Conservation (phyloP, 768 basidiomycete species). For the Hortiboletus campestris region DNA sequence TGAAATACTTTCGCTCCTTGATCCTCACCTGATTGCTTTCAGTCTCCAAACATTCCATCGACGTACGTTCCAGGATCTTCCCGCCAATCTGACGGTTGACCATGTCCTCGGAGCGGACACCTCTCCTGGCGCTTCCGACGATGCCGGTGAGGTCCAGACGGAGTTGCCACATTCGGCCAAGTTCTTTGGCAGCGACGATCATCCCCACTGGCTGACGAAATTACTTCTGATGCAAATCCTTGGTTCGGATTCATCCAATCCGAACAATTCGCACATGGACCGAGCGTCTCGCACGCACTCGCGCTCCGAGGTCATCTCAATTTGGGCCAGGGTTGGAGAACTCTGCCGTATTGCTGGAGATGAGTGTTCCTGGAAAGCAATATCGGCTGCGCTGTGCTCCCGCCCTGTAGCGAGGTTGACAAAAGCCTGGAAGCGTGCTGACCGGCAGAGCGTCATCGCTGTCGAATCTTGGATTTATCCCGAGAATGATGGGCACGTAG, state of each 20-base stretch:
- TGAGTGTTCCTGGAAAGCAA: constrained; percentile 77
- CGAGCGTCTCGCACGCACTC: constrained; percentile 62
- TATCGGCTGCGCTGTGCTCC: constrained; percentile 67
- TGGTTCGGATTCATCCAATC: constrained; percentile 50
- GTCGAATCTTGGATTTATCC: constrained; percentile 69
- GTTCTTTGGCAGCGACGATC: constrained; percentile 67
- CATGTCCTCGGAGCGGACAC: constrained; percentile 38
- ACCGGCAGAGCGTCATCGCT: constrained; percentile 50
- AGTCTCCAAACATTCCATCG: constrained; percentile 66
- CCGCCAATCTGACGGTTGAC: constrained; percentile 50
- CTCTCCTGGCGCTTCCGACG: constrained; percentile 6
- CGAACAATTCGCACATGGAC: constrained; percentile 27
- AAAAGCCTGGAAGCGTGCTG: constrained; percentile 79
- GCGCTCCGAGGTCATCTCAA: constrained; percentile 67
- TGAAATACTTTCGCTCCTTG: constrained; percentile 62
- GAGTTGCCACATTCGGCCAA: constrained; percentile 24
- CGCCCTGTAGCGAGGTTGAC: constrained; percentile 73
- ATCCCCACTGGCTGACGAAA: constrained; percentile 81
- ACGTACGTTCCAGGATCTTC: constrained; percentile 47
- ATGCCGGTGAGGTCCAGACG: background rate
- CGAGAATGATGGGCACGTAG: constrained; percentile 33
- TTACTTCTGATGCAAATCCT: constrained; percentile 69
- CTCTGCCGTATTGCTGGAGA: constrained; percentile 70
- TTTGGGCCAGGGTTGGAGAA: constrained; percentile 75
- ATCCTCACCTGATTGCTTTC: constrained; percentile 56